phyloP scores from a whole-genome alignment of 106 monocot genomes.

The Acorus calamus region DNA sequence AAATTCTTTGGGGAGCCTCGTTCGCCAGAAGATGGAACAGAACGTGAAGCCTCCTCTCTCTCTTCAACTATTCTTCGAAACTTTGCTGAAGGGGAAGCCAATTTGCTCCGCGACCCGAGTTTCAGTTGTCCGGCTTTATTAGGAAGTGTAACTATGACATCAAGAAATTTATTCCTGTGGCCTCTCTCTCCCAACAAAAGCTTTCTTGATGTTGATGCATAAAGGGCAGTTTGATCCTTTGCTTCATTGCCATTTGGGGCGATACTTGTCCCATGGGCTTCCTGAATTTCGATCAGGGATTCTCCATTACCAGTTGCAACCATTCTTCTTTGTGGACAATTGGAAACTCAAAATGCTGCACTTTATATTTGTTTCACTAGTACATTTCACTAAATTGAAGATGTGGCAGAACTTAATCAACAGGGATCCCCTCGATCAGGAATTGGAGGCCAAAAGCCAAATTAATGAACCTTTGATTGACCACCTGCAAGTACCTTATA shows the following conservation, averaged over 20 bases:
- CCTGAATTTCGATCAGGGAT: slow-evolving; percentile 7
- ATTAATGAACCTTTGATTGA: no score
- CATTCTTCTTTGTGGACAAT: neutral
- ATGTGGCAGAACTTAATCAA: no score
- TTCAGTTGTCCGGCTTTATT: neutral
- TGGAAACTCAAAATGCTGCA: no score
- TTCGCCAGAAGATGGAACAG: slow-evolving; percentile 1
- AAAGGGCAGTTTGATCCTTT: slow-evolving; percentile 5
- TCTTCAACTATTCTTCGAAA: neutral
- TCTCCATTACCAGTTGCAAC: neutral
- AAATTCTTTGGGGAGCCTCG: neutral
- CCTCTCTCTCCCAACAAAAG: slow-evolving; percentile 2
- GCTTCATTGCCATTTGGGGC: neutral
- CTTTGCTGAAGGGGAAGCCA: slow-evolving; percentile 6
- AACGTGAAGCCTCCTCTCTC: slow-evolving; percentile 1
- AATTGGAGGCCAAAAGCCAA: no score
- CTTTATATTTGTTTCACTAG: no score
- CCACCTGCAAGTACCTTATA: no score
- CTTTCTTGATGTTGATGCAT: slow-evolving; percentile 6
- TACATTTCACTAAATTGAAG: no score
- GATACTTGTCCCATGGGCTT: neutral
- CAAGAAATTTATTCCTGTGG: neutral
- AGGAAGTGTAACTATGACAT: neutral
- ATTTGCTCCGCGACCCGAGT: slow-evolving; percentile 1
- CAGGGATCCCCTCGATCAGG: no score